Conservation (phyloP, 345 rosid genomes). For the Pistacia integerrima region DNA sequence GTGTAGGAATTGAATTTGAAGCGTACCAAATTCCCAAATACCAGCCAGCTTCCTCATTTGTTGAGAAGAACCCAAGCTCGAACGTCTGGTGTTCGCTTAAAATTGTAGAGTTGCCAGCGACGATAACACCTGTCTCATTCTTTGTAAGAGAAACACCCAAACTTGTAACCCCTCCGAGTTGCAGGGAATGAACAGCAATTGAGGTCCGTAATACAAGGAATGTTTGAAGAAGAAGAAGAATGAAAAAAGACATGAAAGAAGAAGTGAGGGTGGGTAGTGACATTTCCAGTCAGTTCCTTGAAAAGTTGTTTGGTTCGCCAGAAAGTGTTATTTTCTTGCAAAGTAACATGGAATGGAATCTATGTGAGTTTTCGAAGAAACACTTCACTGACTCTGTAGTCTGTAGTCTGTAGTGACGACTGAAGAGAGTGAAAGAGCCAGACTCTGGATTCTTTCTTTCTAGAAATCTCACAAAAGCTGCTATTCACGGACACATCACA, state of each 20-base stretch:
- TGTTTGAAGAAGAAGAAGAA: constrained; percentile 22
- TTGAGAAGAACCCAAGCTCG: constrained; percentile 50
- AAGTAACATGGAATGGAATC: constrained; percentile 37
- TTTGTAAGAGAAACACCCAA: background rate
- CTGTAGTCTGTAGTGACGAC: no score
- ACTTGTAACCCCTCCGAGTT: background rate
- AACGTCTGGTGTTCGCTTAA: constrained; percentile 46
- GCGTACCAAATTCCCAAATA: constrained; percentile 58
- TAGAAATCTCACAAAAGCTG: constrained; percentile 46
- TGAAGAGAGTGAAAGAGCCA: background rate
- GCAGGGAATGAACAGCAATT: background rate
- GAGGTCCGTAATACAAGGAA: constrained; percentile 11
- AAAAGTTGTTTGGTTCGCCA: constrained; percentile 11
- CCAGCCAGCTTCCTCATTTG: constrained; percentile 40
- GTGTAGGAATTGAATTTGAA: constrained; percentile 41
- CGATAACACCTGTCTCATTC: constrained; percentile 20
- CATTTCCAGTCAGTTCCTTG: constrained; percentile 19
- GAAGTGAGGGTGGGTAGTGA: constrained; percentile 20
- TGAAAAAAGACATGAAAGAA: background rate
- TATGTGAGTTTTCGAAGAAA: constrained; percentile 9
- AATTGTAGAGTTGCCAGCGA: constrained; percentile 52
- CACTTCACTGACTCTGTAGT: constrained; percentile 10
- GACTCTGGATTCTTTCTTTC: background rate
- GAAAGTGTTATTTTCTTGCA: constrained; percentile 11
- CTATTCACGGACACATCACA: constrained; percentile 23